Evolutionary conservation across 306 rosid genomes (phyloP).

Genomic region (Herpetospermum pedunculosum): DNA sequence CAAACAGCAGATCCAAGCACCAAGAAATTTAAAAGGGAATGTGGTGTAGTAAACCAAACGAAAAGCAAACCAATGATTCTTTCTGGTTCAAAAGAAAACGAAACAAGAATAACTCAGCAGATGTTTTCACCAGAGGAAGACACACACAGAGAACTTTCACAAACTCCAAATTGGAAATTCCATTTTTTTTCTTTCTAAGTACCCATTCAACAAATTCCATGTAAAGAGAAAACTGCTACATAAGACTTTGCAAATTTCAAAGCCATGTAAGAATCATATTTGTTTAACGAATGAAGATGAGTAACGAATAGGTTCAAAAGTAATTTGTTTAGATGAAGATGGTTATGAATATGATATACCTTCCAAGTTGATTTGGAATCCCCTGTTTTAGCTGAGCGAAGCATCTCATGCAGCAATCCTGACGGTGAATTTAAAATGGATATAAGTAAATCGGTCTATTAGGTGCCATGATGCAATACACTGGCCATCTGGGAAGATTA

Average conservation of each 20-base stretch:
- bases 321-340: not conserved
- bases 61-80: not conserved
- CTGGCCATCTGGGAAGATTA: not conserved
- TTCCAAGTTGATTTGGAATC: constrained; percentile 92
- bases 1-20: constrained; percentile 20
- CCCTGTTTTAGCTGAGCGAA: constrained; percentile 66
- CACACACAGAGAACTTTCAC: not conserved
- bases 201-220: not conserved
- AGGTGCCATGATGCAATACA: not conserved
- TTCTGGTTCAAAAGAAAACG: not conserved
- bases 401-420: constrained; percentile 91
- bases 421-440: constrained; percentile 8
- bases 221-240: not conserved
- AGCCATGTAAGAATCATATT: not conserved
- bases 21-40: constrained; percentile 7
- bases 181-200: not conserved
- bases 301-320: not conserved
- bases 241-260: not conserved
- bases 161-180: not conserved
- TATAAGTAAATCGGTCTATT: not conserved
- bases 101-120: not conserved
- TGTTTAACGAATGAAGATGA: not conserved
- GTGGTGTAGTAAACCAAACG: not conserved
- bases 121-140: not conserved
- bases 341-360: constrained; percentile 29